These are phyloP conservation scores for Hypoxylon lenormandii DNA, from an alignment of 495 filamentous ascomycete species.

Conservation along the genomic window DNA sequence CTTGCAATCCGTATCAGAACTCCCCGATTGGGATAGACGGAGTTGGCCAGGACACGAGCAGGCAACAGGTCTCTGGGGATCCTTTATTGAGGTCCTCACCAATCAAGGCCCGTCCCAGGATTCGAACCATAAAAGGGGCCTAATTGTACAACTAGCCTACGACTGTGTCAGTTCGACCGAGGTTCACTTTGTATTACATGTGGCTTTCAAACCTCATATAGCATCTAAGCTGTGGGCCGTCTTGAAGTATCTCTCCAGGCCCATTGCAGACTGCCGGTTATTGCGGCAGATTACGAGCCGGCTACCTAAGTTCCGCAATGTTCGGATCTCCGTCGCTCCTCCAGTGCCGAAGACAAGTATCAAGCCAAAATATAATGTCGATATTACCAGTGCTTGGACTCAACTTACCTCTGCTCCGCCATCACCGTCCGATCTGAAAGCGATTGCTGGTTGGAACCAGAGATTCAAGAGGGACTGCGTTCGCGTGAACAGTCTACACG, in stretches of 20 bases:
- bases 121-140: no score
- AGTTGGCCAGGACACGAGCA: not conserved
- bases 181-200: not conserved
- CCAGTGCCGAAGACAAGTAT: conserved; percentile 2
- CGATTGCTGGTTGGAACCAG: not conserved
- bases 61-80: not conserved
- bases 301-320: not conserved
- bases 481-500: not conserved
- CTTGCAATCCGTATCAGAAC: not conserved
- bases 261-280: conserved; percentile 2
- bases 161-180: not conserved
- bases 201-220: not conserved
- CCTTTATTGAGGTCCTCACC: not conserved
- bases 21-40: not conserved
- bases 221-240: conserved; percentile 3
- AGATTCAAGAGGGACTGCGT: conserved; percentile 3
- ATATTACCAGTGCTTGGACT: conserved; percentile 4
- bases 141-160: not conserved
- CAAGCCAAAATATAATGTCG: not conserved
- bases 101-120: no score
- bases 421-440: not conserved
- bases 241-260: conserved; percentile 3
- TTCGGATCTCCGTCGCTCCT: not conserved
- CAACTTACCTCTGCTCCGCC: not conserved
- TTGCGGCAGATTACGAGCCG: not conserved